Conservation (phyloP, 352 stramenopile species). For the Elongisporangium prolatum region DNA sequence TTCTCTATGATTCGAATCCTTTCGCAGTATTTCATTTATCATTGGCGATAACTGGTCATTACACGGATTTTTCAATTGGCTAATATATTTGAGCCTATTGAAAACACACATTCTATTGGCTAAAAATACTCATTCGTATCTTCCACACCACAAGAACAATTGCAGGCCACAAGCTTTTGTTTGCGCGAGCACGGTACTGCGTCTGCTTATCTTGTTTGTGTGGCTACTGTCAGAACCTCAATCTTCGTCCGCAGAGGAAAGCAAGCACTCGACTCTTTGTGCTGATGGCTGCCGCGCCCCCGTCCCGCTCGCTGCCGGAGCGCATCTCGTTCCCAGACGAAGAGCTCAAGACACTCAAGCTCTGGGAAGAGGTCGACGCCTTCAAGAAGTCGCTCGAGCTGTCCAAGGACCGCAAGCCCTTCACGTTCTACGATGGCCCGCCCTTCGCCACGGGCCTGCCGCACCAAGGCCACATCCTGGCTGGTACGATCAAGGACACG, state of each 20-base stretch:
- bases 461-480: constrained; percentile 98
- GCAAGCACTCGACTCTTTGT: not conserved
- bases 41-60: not conserved
- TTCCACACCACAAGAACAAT: not conserved
- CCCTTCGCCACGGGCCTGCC: constrained; percentile 98
- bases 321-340: constrained; percentile 85
- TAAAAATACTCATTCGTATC: not conserved
- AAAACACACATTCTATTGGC: not conserved
- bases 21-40: not conserved
- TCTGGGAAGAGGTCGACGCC: constrained; percentile 85
- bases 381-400: constrained; percentile 91
- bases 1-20: not conserved
- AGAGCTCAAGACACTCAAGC: constrained; percentile 66
- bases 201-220: not conserved
- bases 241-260: not conserved
- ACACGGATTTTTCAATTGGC: no score
- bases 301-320: constrained; percentile 70
- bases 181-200: not conserved
- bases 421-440: constrained; percentile 99
- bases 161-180: not conserved
- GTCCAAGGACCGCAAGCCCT: constrained; percentile 92
- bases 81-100: not conserved
- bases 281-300: constrained; percentile 12
- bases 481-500: constrained; percentile 99
- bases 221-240: not conserved